Base-by-base conservation (phyloP, 768 basidiomycete species). In the Floccularia luteovirens region DNA sequence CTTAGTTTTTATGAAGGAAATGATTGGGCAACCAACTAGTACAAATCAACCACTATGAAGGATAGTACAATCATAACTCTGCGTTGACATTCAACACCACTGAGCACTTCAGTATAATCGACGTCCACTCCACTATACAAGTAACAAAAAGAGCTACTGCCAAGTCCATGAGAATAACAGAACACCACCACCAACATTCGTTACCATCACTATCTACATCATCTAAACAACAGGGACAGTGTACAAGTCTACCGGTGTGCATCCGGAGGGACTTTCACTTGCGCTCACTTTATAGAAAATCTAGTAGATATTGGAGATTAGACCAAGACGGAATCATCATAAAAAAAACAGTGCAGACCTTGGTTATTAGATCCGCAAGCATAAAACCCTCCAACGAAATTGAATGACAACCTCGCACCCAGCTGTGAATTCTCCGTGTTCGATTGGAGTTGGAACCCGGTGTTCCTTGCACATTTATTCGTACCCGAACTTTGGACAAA, bases 401-500 rank as follows among this genome's bases (percentile, higher is more conserved):
- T 56, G 31, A 53, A 48, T 2, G 52, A 44, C 33, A 60, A 34
- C 35, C 51, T 43, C 2, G 55, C 51, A 6, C 58, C 58, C 5
- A 60, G 48, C 39, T 57, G 57, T 3, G 44, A 38, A 28, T 60
- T 53, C 36, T 57, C 51, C 1, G 34, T 38, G 32, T 57, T 39
- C 4, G 49, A 52, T 31, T 50, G 56, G 6, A 60, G 51, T n/a
- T 39, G 31, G 38, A 60, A 60, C 2, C 36, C 34, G 5, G 36
- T 36, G 28, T 46, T 50, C 22, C 40, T 32, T 0, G 57, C 48
- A 39, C 63, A 65, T 39, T 62, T 61, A 41, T 65, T 54, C 32
- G 56, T 48, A 40, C 50, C 56, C 3, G 46, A 45, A 10, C 55
- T 55, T 36, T 50, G 49, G 5, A 50, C 43, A 36, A 60, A 59